phyloP scores from a whole-genome alignment of 2,329 filamentous ascomycete species.

The Monosporascus cannonballus region DNA sequence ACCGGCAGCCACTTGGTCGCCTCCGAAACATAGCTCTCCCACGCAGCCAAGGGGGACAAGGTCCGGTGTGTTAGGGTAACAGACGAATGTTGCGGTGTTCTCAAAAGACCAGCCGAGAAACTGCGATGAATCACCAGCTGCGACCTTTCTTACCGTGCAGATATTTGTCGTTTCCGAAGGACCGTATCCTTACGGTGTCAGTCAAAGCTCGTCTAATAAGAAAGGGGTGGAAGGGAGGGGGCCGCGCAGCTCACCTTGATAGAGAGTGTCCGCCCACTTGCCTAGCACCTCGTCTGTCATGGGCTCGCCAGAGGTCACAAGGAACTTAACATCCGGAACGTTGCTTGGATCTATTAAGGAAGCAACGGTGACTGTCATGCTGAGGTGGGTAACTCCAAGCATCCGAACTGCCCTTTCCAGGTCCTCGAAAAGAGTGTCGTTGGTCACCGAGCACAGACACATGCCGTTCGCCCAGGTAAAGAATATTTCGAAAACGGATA shows the following conservation, averaged over 20 bases:
- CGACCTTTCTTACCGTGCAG: constrained; percentile 66
- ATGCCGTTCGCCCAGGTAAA: constrained; percentile 76
- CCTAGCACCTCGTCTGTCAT: constrained; percentile 66
- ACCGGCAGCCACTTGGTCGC: constrained; percentile 70
- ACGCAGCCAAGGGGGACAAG: constrained; percentile 63
- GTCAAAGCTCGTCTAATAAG: neutral
- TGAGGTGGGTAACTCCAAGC: constrained; percentile 69
- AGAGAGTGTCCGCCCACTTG: constrained; percentile 64
- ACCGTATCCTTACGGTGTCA: constrained; percentile 54
- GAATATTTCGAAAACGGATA: constrained; percentile 88
- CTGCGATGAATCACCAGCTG: constrained; percentile 51
- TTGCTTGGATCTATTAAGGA: constrained; percentile 63
- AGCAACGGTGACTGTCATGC: constrained; percentile 80
- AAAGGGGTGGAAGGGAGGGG: neutral
- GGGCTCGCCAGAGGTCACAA: constrained; percentile 77
- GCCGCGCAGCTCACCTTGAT: constrained; percentile 48
- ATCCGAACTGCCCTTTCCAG: constrained; percentile 60
- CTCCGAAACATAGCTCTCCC: constrained; percentile 83
- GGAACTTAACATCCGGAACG: constrained; percentile 64
- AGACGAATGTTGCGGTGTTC: constrained; percentile 71
- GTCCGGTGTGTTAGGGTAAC: constrained; percentile 38
- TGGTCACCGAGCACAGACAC: constrained; percentile 68
- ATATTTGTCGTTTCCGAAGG: constrained; percentile 86
- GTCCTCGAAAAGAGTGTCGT: constrained; percentile 68
- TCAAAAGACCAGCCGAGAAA: constrained; percentile 71